Base-by-base conservation (phyloP, 169 alveolate genomes). In the Cryptosporidium andersoni region DNA sequence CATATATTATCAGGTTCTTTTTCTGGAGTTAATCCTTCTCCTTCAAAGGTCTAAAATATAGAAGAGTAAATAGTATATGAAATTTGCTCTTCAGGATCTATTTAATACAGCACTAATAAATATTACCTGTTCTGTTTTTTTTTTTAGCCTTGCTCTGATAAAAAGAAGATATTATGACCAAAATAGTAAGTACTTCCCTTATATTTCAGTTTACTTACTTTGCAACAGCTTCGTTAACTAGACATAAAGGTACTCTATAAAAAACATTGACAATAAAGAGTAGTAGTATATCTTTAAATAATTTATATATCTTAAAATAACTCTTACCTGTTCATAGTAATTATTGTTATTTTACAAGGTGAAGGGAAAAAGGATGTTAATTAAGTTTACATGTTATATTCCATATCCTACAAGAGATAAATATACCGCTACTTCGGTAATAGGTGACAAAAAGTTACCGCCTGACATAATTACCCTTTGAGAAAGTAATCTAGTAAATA, bases 21-120 rank as follows among this genome's bases (percentile, higher is more conserved):
- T 12, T 55, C 67, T 12, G 25, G 51, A 2, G 58, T 58, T 6
- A 64, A 47, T 37, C 85, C 85, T 42, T 74, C 74, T 3, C 85
- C 85, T 16, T 74, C 85, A 42, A 74, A 74, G 43, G 85, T 74
- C 85, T 74, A n/a, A 16, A 42, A 45, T n/a, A n/a, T 11, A 3
- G n/a, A 64, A 45, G 12, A 14, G 7, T 25, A 64, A 64, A 36
- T 7, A 12, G 11, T 55, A 55, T 12, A 55, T 12, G 40, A 55
- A 55, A 12, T 25, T 25, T 16, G 39, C 39, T 58, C 9, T n/a
- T 14, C 3, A 14, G n/a, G n/a, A 62, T 7, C 2, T 40, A 64
- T 1, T 42, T 45, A 45, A 16, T 1, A 16, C 4, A 43, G 36
- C 5, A 14, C 8, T 1, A 52, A 39, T 51, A 4, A 4, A 2